Base-by-base conservation (phyloP, 306 rosid species). In the Hylodesmum podocarpum region DNA sequence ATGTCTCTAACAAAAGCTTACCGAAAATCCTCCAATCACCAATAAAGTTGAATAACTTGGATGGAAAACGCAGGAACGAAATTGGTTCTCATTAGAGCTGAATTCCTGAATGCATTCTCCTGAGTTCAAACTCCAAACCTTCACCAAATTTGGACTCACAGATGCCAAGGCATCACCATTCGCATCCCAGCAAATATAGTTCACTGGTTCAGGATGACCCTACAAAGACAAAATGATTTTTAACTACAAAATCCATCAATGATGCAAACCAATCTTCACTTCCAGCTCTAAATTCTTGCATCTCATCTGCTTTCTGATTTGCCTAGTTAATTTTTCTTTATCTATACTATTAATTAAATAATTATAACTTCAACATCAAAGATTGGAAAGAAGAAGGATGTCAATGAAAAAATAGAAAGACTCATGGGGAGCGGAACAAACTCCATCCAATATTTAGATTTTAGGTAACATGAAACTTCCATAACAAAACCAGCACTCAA, bases 21-120 rank as follows among this genome's bases (percentile, higher is more conserved):
- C 88, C 77, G 83, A 66, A 65, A 14, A 7, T 47, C 86, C 88
- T 78, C 90, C 88, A 3, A 86, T 58, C 59, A 86, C 88, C 69
- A 86, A 78, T 6, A 84, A 74, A 70, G 84, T 78, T 46, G 90
- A 53, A 72, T 86, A 84, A 57, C 82, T 78, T 78, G 90, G 90
- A 77, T 86, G 90, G 54, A 86, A 86, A 61, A 84, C 81, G 66
- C 88, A 81, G 29, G 90, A 86, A 76, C 75, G 63, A 58, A 84
- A 84, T 70, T 71, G 86, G 68, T 72, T 87, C 19, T 59, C 78
- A 8, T 18, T 51, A 3, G 88, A 66, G 82, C 40, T 27, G 57
- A 84, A 75, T 76, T 87, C 90, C 39, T 81, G 82, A 78, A 86
- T 18, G 80, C 88, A 86, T 19, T 86, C 84, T 66, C 90, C 90